Conservation (phyloP, 768 basidiomycete genomes). For the Lyophyllum semitale region DNA sequence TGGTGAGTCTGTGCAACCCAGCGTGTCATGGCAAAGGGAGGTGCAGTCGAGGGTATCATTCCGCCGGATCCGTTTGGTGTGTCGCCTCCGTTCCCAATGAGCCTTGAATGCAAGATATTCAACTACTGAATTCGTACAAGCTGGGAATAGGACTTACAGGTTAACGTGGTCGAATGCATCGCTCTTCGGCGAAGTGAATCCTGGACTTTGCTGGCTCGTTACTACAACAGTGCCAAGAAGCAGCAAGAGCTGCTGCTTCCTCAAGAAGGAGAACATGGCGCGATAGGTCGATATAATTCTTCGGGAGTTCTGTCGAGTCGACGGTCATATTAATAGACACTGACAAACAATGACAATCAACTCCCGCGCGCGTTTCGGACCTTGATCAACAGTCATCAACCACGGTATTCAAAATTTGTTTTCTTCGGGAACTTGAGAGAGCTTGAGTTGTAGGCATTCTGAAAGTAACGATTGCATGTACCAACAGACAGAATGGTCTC, state of each 20-base stretch:
- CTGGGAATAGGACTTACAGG: conserved; percentile 20
- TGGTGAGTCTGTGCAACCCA: conserved; percentile 82
- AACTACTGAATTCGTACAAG: background rate
- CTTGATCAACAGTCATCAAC: no score
- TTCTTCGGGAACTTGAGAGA: no score
- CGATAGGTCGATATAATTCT: background rate
- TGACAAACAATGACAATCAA: background rate
- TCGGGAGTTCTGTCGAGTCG: background rate
- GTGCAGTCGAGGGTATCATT: conserved; percentile 75
- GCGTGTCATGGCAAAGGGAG: conserved; percentile 84
- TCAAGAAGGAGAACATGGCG: background rate
- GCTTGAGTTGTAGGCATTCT: no score
- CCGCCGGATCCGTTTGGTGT: conserved; percentile 73
- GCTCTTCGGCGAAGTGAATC: background rate
- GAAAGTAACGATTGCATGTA: no score
- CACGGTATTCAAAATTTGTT: no score
- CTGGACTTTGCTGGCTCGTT: background rate
- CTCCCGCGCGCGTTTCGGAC: no score
- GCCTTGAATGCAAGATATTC: conserved; percentile 20
- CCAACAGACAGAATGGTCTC: no score
- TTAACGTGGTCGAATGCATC: conserved; percentile 32
- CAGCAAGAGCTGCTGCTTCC: background rate
- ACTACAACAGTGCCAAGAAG: background rate
- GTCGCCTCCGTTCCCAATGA: conserved; percentile 76
- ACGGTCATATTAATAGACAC: background rate